Percentiles rank a stretch among this genome's conserved stretches.
phyloP scores from a whole-genome alignment of 2,329 filamentous ascomycete species.

The Myriosclerotinia curreyana region DNA sequence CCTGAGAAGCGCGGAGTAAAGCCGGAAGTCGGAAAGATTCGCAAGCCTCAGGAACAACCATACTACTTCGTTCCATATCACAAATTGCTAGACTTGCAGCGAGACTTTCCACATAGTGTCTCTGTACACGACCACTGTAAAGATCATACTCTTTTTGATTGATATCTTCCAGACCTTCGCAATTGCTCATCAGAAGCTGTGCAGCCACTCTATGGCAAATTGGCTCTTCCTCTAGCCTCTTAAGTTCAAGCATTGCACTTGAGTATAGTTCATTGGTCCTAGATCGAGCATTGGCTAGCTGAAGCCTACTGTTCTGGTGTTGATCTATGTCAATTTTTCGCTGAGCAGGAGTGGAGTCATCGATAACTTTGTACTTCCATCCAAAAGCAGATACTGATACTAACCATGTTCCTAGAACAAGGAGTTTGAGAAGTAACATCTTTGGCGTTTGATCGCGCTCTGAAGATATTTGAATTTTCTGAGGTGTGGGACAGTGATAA shows the following conservation, averaged over 20 bases:
- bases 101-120: slow-evolving; percentile 53
- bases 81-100: slow-evolving; percentile 62
- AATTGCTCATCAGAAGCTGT: slow-evolving; percentile 39
- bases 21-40: slow-evolving; percentile 42
- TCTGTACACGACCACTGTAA: slow-evolving; percentile 41
- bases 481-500: not conserved
- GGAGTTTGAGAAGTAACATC: slow-evolving; percentile 2
- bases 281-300: slow-evolving; percentile 29
- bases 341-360: slow-evolving; percentile 6
- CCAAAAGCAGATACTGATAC: slow-evolving; percentile 14
- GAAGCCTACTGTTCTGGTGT: slow-evolving; percentile 22
- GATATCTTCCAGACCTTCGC: slow-evolving; percentile 35
- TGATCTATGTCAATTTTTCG: not conserved
- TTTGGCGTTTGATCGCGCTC: not conserved
- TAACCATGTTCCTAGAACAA: not conserved
- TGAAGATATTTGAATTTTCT: not conserved
- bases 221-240: slow-evolving; percentile 37
- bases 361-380: slow-evolving; percentile 15
- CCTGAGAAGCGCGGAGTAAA: slow-evolving; percentile 40
- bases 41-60: slow-evolving; percentile 51
- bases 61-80: slow-evolving; percentile 54
- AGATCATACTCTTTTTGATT: slow-evolving; percentile 35
- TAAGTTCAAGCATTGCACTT: slow-evolving; percentile 38
- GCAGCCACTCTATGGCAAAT: slow-evolving; percentile 39
- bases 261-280: slow-evolving; percentile 35